Evolutionary conservation across 2,329 filamentous ascomycete species (phyloP).

Genomic region (Colletotrichum sublineola): DNA sequence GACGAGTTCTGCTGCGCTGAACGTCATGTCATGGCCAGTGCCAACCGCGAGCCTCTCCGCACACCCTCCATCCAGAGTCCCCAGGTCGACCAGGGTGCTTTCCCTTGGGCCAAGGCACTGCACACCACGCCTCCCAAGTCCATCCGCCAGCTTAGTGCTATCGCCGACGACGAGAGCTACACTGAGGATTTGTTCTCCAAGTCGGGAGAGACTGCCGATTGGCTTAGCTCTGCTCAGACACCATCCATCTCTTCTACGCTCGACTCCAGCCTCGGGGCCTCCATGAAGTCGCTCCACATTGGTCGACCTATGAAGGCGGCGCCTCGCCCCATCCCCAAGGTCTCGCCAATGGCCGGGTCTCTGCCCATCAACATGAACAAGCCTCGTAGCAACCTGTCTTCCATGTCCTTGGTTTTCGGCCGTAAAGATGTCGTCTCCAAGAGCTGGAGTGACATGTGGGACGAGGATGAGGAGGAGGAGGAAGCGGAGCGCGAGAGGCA

Average conservation of each 20-base stretch:
- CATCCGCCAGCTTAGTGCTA: conserved; percentile 88
- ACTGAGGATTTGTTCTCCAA: conserved; percentile 87
- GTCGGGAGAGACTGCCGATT: conserved; percentile 79
- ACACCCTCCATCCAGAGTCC: conserved; percentile 96
- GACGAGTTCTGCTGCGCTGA: conserved; percentile 95
- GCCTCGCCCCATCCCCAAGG: conserved; percentile 64
- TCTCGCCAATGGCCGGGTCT: conserved; percentile 74
- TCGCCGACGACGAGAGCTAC: conserved; percentile 84
- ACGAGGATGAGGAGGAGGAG: conserved; percentile 87
- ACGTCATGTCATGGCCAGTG: conserved; percentile 81
- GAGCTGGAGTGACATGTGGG: conserved; percentile 99
- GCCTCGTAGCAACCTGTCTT: conserved; percentile 74
- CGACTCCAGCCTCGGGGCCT: conserved; percentile 84
- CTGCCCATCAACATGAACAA: conserved; percentile 85
- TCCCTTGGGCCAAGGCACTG: conserved; percentile 95
- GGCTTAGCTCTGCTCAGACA: conserved; percentile 83
- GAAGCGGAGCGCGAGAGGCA: conserved; percentile 75
- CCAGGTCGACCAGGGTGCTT: conserved; percentile 82
- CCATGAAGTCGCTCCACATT: conserved; percentile 80
- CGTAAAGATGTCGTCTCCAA: conserved; percentile 87
- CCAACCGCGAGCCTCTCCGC: conserved; percentile 93
- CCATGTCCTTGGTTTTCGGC: conserved; percentile 85
- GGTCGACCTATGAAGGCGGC: conserved; percentile 58
- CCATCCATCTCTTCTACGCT: conserved; percentile 87
- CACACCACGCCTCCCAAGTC: conserved; percentile 79